Evolutionary conservation across 1,139 yeast species (phyloP), one percentile per base, ranked within the genome.

Genomic region (Taphrina wiesneri): DNA sequence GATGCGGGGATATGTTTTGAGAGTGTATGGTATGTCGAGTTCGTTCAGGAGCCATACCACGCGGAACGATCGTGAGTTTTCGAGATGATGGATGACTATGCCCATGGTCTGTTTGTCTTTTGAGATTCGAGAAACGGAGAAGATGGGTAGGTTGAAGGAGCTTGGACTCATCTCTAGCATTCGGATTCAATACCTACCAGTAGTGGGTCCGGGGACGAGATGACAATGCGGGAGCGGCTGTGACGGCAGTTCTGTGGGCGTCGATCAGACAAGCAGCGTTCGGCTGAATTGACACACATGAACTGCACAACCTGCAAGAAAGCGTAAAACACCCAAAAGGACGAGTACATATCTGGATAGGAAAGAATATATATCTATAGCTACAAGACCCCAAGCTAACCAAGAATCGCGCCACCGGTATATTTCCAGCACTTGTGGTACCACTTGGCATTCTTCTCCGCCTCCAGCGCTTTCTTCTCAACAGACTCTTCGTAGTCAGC

Each of bases 401-500:
- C 63, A 21, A 59, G 63, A 15, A 59, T 19, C 9, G 49, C 56
- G 36, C 56, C 63, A 21, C 63, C 63, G 17, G 63, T 47, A 36
- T 59, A 59, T 17, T 26, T 59, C 63, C 63, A 59, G 19, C 49
- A 30, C 23, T 28, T 36, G 21, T 59, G 19, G 36, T 59, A 59
- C 63, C 54, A 59, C 15, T n/a, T 21, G 36, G 34, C 36, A 32
- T 39, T 30, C 46, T 51, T 41, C 28, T 23, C 45, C 11, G 28
- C 51, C 32, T 51, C 57, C 25, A 43, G n/a, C 15, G 30, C 77
- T 66, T 78, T 81, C 41, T 70, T 71, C 32, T 78, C 78, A 66
- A 80, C 81, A 71, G 78, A 86, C 70, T 79, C 80, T 71, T 80
- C 85, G 74, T 85, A 89, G 74, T 87, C 91, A 47, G 84, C 84